phyloP scores from a whole-genome alignment of 176 grass and related monocot genomes.

The Aegilops speltoides region DNA sequence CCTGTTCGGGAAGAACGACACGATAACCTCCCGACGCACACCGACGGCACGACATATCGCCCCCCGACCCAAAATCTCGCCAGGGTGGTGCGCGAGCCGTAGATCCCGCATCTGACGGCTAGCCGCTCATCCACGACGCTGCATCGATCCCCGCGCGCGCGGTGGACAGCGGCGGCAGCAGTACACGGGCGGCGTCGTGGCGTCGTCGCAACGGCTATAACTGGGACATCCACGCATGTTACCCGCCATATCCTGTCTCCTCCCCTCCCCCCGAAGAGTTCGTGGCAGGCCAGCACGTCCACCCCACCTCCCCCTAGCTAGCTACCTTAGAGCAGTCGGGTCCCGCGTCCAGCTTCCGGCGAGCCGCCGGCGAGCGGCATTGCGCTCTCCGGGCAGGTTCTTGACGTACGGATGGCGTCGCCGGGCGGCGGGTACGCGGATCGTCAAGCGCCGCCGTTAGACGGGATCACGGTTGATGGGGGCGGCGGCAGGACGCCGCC shows the following conservation, averaged over 20 bases:
- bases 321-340: background rate
- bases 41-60: background rate
- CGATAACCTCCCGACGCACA: background rate
- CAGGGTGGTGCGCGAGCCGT: background rate
- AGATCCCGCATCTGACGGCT: constrained; percentile 19
- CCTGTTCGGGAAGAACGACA: background rate
- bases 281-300: background rate
- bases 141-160: background rate
- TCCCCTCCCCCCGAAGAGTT: background rate
- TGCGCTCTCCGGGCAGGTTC: background rate
- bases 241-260: constrained; percentile 53
- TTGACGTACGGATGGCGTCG: constrained; percentile 31
- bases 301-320: background rate
- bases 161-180: background rate
- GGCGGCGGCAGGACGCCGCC: background rate
- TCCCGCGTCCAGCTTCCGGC: background rate
- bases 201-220: constrained; percentile 63
- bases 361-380: constrained; percentile 34
- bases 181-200: background rate
- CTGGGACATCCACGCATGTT: constrained; percentile 40
- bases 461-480: constrained; percentile 27
- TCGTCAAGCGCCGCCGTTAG: constrained; percentile 3
- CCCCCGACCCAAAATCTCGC: background rate
- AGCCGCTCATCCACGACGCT: background rate
- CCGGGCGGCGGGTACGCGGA: constrained; percentile 12